Evolutionary conservation across 2,329 filamentous ascomycete genomes (phyloP), one percentile per base, ranked within the genome.

Genomic region (Fusarium ambrosium): DNA sequence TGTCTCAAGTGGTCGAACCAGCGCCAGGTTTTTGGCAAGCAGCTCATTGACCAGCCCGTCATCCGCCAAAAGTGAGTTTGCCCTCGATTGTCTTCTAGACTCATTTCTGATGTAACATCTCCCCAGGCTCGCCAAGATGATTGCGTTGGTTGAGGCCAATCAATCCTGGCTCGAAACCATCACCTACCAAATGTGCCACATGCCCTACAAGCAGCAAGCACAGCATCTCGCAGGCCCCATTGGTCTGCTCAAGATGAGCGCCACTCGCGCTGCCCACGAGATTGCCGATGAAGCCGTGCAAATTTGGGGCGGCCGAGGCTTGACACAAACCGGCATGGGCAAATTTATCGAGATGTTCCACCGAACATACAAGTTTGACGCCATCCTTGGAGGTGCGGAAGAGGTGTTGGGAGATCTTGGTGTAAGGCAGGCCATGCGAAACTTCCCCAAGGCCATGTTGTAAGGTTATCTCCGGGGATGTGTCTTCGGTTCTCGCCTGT

Each of bases 1-100:
- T 96, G 92, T 78, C 85, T 97, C 73, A 97, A 97, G 82, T 98
- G 95, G 95, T 88, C 92, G 36, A 94, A 97, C 85, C 95, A 97
- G 84, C 92, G 94, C 60, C 87, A 95, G 29, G 94, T 97, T 74
- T 97, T 97, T 81, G 91, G 91, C 80, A 96, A 96, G 87, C 92
- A 92, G 32, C 88, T 97, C 45, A 92, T 96, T 75, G 92, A 95
- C 79, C 94, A 97, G 80, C 93, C 94, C 27, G 93, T 94, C 53
- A 95, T 97, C 78, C 89, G 92, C 22, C 92, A 94, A 79, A 97
- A 97, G 91, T 92, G 81, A 80, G 86, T 27, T 43, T 18, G 9
- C 10, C 37, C 39, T 37, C n/a, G 16, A 11, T 5, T 16, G 4
- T n/a, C n/a, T 0, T 11, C 5, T 18, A 41, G 37, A 6, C 24